These are phyloP conservation scores for Psophocarpus tetragonolobus DNA, from an alignment of 306 rosid species.

Conservation along the genomic window DNA sequence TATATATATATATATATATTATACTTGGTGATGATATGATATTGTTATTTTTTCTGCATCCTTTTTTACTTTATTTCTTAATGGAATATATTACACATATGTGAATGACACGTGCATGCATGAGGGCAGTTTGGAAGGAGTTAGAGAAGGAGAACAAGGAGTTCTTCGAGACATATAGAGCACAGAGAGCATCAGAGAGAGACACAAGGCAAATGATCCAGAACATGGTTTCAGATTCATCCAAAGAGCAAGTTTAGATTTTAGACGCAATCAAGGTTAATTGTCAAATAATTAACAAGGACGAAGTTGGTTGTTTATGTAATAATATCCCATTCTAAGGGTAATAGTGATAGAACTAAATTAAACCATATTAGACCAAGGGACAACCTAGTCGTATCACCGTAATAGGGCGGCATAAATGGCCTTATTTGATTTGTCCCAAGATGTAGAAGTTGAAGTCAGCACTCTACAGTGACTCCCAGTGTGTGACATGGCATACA, in stretches of 20 bases:
- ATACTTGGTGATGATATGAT: background rate
- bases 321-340: background rate
- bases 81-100: background rate
- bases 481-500: slow-evolving; percentile 29
- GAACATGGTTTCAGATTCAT: slow-evolving; percentile 40
- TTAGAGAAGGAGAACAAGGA: slow-evolving; percentile 92
- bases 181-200: slow-evolving; percentile 36
- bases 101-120: slow-evolving; percentile 35
- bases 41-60: background rate
- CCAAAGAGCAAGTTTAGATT: slow-evolving; percentile 35
- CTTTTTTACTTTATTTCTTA: background rate
- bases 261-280: slow-evolving; percentile 32
- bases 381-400: slow-evolving; percentile 34
- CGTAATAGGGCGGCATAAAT: slow-evolving; percentile 10
- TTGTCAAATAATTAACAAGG: background rate
- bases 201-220: slow-evolving; percentile 49
- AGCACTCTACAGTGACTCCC: slow-evolving; percentile 33
- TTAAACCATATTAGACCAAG: slow-evolving; percentile 1
- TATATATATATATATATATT: background rate
- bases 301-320: background rate
- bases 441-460: slow-evolving; percentile 29
- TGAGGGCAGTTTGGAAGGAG: slow-evolving; percentile 82
- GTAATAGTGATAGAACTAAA: background rate
- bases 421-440: slow-evolving; percentile 34
- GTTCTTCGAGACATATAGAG: slow-evolving; percentile 77